Evolutionary conservation across 2,329 filamentous ascomycete genomes (phyloP).

Genomic region (Pseudogymnoascus sp.): DNA sequence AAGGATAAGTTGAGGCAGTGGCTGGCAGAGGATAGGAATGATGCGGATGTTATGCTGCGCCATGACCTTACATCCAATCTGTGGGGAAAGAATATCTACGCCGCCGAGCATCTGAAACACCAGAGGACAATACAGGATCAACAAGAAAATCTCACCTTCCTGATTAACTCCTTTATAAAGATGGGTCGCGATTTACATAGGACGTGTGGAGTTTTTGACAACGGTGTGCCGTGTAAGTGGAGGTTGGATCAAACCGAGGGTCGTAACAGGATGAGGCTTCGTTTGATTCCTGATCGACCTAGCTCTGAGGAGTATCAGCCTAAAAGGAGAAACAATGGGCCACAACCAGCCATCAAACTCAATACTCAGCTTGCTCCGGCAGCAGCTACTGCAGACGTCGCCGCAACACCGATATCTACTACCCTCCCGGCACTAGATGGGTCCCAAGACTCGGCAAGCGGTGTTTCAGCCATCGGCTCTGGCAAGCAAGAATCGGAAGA

Average conservation of each 20-base stretch:
- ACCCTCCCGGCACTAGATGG: conserved; percentile 15
- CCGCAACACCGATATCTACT: conserved; percentile 11
- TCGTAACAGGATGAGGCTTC: conserved; percentile 85
- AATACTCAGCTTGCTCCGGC: conserved; percentile 20
- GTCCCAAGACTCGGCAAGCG: conserved; percentile 10
- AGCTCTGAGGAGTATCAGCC: conserved; percentile 70
- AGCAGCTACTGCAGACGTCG: conserved; percentile 3
- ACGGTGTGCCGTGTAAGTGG: conserved; percentile 62
- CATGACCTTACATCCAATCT: conserved; percentile 81
- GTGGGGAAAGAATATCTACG: conserved; percentile 94
- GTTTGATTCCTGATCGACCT: conserved; percentile 70
- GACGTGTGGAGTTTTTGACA: conserved; percentile 72
- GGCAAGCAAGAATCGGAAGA: conserved; percentile 7
- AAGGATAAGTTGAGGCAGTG: conserved; percentile 76
- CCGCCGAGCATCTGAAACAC: conserved; percentile 84
- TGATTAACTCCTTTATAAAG: conserved; percentile 65
- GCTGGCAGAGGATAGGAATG: conserved; percentile 59
- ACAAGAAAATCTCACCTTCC: conserved; percentile 76
- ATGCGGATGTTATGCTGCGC: conserved; percentile 65
- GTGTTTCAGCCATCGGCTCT: background rate
- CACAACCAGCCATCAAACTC: conserved; percentile 30
- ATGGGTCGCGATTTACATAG: conserved; percentile 71
- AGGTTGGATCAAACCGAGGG: conserved; percentile 93
- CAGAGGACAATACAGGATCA: conserved; percentile 86
- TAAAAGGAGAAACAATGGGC: conserved; percentile 57